phyloP scores from a whole-genome alignment of 441 rosid genomes.

The Euphorbia schlechtendalii region DNA sequence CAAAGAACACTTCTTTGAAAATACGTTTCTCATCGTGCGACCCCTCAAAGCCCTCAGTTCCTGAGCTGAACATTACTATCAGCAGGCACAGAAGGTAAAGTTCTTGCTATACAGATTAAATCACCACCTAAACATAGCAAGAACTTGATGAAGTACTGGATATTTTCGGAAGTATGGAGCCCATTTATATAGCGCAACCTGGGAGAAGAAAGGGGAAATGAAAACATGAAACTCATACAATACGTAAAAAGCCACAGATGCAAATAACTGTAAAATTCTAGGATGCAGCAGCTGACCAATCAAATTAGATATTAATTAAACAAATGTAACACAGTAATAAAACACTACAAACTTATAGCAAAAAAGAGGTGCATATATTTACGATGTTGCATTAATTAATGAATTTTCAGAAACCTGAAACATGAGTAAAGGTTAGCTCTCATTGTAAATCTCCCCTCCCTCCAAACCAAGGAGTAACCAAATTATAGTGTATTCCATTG shows the following conservation, averaged over 20 bases:
- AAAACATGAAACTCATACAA: conserved; percentile 3
- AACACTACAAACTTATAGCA: neutral
- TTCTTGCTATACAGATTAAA: neutral
- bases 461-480: neutral
- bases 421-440: neutral
- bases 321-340: neutral
- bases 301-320: neutral
- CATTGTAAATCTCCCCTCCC: neutral
- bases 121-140: neutral
- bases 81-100: conserved; percentile 15
- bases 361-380: neutral
- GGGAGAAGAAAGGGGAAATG: neutral
- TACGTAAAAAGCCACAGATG: neutral
- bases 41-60: conserved; percentile 49
- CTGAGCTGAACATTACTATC: conserved; percentile 31
- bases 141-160: conserved; percentile 7
- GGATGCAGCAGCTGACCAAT: conserved; percentile 5
- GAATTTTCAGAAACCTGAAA: neutral
- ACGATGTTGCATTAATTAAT: neutral
- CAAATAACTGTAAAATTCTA: neutral
- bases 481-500: neutral
- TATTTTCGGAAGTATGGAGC: conserved; percentile 8
- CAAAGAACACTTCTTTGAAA: conserved; percentile 57
- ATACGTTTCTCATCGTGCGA: conserved; percentile 48
- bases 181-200: conserved; percentile 16